A percentile compares a stretch with the other conserved stretches of the same genome.
phyloP scores from a whole-genome alignment of 2,329 filamentous ascomycete genomes.

The Tolypocladium tropicale region DNA sequence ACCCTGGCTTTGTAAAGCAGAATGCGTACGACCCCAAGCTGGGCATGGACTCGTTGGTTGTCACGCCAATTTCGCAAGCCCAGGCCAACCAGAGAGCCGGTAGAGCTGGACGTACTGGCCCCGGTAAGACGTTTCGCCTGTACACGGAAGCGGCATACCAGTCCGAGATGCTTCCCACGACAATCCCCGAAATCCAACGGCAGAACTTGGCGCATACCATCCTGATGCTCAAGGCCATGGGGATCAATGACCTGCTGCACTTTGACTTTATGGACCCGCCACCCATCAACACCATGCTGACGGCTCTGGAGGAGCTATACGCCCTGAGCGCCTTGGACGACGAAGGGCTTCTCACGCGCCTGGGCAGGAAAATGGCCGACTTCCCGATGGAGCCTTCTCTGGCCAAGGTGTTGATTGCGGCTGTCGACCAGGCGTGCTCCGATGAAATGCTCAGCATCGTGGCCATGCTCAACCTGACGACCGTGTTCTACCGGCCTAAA shows the following conservation, averaged over 20 bases:
- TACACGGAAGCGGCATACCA: constrained; percentile 96
- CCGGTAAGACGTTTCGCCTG: constrained; percentile 89
- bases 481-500: constrained; percentile 89
- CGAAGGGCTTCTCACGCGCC: constrained; percentile 82
- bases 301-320: constrained; percentile 89
- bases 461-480: constrained; percentile 80
- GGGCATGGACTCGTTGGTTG: constrained; percentile 92
- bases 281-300: constrained; percentile 95
- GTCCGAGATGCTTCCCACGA: constrained; percentile 92
- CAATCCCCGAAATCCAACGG: constrained; percentile 91
- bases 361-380: constrained; percentile 95
- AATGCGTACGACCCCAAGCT: constrained; percentile 95
- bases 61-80: constrained; percentile 93
- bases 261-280: constrained; percentile 99
- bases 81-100: constrained; percentile 92
- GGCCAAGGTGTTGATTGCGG: constrained; percentile 81
- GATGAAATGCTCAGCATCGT: constrained; percentile 94
- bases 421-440: constrained; percentile 78
- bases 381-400: constrained; percentile 95
- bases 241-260: constrained; percentile 92
- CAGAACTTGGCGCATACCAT: constrained; percentile 91
- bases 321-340: constrained; percentile 86
- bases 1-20: constrained; percentile 96
- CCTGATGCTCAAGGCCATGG: constrained; percentile 97
- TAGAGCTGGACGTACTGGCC: constrained; percentile 85